Conservation (phyloP, 345 rosid genomes). For the Bretschneidera sinensis region DNA sequence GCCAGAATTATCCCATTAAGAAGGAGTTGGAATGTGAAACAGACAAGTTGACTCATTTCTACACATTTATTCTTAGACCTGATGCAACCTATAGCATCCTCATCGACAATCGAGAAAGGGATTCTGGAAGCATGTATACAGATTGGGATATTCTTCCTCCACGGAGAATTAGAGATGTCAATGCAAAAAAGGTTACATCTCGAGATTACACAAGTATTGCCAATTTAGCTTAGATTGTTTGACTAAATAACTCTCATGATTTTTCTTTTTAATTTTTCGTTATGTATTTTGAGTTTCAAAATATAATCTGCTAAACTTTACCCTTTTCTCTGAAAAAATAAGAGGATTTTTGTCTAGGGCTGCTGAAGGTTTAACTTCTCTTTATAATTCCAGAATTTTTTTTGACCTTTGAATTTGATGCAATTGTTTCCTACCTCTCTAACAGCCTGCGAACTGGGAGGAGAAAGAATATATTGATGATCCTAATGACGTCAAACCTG, state of each 20-base stretch:
- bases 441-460: conserved; percentile 92
- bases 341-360: too few relatives aligned
- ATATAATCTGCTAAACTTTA: too few relatives aligned
- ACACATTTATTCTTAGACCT: conserved; percentile 90
- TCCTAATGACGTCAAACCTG: conserved; percentile 71
- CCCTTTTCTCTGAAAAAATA: too few relatives aligned
- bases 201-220: too few relatives aligned
- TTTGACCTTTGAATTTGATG: too few relatives aligned
- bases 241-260: too few relatives aligned
- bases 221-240: neutral
- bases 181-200: conserved; percentile 88
- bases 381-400: too few relatives aligned
- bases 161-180: conserved; percentile 56
- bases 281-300: too few relatives aligned
- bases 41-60: conserved; percentile 87
- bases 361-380: too few relatives aligned
- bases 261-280: too few relatives aligned
- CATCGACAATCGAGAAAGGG: conserved; percentile 85
- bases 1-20: conserved; percentile 86
- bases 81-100: conserved; percentile 81
- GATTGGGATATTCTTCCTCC: conserved; percentile 99
- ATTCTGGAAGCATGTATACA: conserved; percentile 82
- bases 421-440: too few relatives aligned
- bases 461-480: conserved; percentile 85
- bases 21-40: conserved; percentile 93